Evolutionary conservation across 2,329 filamentous ascomycete genomes (phyloP).

Genomic region (Didymella arachidicola): DNA sequence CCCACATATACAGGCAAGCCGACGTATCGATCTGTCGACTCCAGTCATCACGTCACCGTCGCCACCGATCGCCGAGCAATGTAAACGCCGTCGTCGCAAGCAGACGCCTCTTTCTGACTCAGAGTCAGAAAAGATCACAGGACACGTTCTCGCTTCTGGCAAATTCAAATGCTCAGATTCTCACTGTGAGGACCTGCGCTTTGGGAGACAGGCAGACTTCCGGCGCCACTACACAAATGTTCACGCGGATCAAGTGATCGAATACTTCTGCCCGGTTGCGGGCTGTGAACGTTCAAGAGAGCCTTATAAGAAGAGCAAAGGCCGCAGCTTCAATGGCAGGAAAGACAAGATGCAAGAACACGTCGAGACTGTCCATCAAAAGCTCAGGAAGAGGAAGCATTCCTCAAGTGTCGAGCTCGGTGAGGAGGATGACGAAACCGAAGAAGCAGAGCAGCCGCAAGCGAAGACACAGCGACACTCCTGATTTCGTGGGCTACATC

Average conservation of each 20-base stretch:
- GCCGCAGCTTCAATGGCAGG: constrained; percentile 37
- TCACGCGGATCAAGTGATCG: constrained; percentile 24
- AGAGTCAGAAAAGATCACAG: constrained; percentile 25
- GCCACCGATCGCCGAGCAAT: neutral
- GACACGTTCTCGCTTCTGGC: constrained; percentile 34
- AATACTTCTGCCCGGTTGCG: constrained; percentile 35
- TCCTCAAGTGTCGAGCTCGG: neutral
- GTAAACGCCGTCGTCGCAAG: neutral
- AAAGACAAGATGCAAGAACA: constrained; percentile 46
- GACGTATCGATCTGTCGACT: neutral
- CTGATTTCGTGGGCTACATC: neutral
- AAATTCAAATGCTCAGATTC: constrained; percentile 37
- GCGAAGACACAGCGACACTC: neutral
- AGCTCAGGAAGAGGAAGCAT: constrained; percentile 18
- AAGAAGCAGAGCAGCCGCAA: neutral
- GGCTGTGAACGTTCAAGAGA: constrained; percentile 33
- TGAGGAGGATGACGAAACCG: neutral
- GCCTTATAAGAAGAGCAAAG: constrained; percentile 28
- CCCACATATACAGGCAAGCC: neutral
- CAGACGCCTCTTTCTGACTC: constrained; percentile 3
- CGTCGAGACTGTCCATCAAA: constrained; percentile 34
- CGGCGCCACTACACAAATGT: constrained; percentile 37
- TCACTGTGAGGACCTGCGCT: constrained; percentile 30
- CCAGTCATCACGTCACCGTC: neutral
- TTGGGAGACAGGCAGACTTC: constrained; percentile 44